phyloP scores from a whole-genome alignment of 129 eudicot species.

The Deinandra increscens region DNA sequence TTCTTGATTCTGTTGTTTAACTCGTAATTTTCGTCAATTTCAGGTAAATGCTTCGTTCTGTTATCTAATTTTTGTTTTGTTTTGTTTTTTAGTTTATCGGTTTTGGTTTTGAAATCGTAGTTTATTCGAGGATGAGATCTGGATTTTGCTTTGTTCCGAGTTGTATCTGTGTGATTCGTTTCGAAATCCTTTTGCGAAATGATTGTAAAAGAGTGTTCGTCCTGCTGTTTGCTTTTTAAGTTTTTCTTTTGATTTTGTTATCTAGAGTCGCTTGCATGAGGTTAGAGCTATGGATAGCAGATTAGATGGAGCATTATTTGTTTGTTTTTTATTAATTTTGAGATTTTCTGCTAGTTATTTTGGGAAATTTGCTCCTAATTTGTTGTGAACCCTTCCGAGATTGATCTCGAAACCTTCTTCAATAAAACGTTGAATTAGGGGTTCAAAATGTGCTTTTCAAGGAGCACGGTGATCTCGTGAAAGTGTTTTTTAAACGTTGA shows the following conservation, averaged over 20 bases:
- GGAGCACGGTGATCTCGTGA: constrained; percentile 26
- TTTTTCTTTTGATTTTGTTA: background rate
- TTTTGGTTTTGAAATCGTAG: background rate
- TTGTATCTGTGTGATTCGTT: background rate
- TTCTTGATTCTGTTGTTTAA: background rate
- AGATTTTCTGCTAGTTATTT: background rate
- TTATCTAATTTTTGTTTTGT: background rate
- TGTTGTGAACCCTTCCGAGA: background rate
- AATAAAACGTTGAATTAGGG: constrained; percentile 2
- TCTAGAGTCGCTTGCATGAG: constrained; percentile 16
- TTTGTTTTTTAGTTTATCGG: background rate
- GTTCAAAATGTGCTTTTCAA: constrained; percentile 15
- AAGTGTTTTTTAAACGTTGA: constrained; percentile 18
- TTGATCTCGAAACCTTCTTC: background rate
- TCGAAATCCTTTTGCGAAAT: background rate
- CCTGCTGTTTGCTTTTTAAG: background rate
- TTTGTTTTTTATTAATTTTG: background rate
- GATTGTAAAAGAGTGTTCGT: constrained; percentile 9
- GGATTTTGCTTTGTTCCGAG: constrained; percentile 10
- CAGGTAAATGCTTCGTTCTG: constrained; percentile 33
- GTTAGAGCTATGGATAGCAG: constrained; percentile 10
- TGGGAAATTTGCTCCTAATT: background rate
- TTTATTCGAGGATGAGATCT: constrained; percentile 31
- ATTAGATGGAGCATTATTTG: constrained; percentile 20
- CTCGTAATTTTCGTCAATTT: background rate